phyloP scores from a whole-genome alignment of 2,329 filamentous ascomycete species.

The Trichophaea hybrida region DNA sequence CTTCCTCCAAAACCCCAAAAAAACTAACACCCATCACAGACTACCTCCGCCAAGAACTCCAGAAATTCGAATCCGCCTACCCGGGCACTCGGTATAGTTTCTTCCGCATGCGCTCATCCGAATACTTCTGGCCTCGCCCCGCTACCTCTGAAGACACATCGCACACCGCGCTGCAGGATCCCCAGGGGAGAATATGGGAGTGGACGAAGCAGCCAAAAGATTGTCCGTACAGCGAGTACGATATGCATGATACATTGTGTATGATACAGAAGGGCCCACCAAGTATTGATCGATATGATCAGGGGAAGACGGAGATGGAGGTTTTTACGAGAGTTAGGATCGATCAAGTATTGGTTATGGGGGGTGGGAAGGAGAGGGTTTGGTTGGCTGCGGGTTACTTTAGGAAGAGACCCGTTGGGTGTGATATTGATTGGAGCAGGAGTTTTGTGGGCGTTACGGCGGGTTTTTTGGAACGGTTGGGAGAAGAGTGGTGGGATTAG shows the following conservation, averaged over 20 bases:
- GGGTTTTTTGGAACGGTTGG: conserved; percentile 6
- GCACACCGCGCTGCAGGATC: conserved; percentile 6
- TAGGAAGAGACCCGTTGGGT: background rate
- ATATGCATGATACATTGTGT: conserved; percentile 1
- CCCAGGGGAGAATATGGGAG: conserved; percentile 13
- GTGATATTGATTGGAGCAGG: conserved; percentile 8
- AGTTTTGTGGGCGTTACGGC: conserved; percentile 9
- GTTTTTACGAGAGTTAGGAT: conserved; percentile 1
- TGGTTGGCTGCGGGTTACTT: conserved; percentile 3
- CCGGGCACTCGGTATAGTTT: conserved; percentile 6
- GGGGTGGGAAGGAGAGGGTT: conserved; percentile 1
- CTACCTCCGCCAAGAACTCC: conserved; percentile 10
- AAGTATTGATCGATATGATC: background rate
- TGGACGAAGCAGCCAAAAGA: conserved; percentile 11
- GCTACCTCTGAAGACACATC: background rate
- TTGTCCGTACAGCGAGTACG: conserved; percentile 5
- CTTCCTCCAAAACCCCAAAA: no score
- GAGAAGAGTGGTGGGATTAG: conserved; percentile 14
- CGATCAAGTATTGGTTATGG: conserved; percentile 11
- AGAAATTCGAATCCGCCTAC: conserved; percentile 7
- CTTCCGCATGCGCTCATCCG: conserved; percentile 1
- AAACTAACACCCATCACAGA: background rate
- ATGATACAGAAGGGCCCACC: conserved; percentile 6
- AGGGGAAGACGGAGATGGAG: background rate
- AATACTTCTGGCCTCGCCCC: conserved; percentile 4